These are phyloP conservation scores for Coelastrella sp. DNA, from an alignment of 139 green algal genomes.

Conservation along the genomic window DNA sequence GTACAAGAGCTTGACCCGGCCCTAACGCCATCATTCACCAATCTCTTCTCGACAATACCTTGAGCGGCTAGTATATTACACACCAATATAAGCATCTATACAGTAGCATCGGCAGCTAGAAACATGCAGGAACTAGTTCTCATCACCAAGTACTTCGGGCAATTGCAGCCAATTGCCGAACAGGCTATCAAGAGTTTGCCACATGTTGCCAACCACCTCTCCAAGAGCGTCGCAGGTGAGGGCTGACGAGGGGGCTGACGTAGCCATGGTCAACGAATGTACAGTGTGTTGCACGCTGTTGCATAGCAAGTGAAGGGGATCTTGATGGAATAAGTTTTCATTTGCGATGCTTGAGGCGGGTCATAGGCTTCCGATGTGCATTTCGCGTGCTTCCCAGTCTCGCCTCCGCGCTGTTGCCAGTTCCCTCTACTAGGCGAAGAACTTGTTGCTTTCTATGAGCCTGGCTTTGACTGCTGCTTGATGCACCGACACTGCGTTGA, in stretches of 20 bases:
- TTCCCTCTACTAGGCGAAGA: no score
- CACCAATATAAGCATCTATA: not conserved
- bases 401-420: no score
- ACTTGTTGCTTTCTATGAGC: no score
- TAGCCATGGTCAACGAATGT: not conserved
- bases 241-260: not conserved
- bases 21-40: no score
- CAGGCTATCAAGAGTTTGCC: slow-evolving; percentile 7
- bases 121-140: slow-evolving; percentile 9
- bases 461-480: not conserved
- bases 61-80: not conserved
- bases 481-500: not conserved
- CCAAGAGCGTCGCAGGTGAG: slow-evolving; percentile 19
- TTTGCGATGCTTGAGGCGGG: no score
- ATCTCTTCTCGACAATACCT: not conserved
- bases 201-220: not conserved
- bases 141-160: slow-evolving; percentile 23
- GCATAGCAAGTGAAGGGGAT: no score
- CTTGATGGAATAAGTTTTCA: no score
- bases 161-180: not conserved
- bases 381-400: no score
- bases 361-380: no score
- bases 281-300: not conserved
- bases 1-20: no score
- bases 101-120: not conserved